phyloP scores from a whole-genome alignment of 257 asterid genomes.

The Solanum piurae region DNA sequence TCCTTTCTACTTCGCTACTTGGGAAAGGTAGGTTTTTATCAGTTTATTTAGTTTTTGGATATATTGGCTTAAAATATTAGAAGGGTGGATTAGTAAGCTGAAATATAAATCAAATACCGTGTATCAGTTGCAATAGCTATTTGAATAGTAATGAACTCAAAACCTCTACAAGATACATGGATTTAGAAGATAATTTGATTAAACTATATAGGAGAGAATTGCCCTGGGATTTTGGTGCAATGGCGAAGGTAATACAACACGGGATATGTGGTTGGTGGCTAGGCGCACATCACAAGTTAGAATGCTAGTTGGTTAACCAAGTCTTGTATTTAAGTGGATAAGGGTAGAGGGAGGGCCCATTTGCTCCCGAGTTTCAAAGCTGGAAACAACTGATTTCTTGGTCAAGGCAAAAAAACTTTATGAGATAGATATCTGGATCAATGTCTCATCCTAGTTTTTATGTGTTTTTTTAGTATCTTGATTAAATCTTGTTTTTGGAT shows the following conservation, averaged over 20 bases:
- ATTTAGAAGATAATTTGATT: background rate
- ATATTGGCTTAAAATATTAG: background rate
- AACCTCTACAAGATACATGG: background rate
- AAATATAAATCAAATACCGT: background rate
- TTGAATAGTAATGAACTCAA: background rate
- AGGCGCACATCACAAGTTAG: background rate
- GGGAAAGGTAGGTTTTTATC: conserved; percentile 67
- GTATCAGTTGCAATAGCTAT: background rate
- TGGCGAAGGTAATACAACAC: background rate
- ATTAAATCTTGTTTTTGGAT: background rate
- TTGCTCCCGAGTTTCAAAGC: background rate
- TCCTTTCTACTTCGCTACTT: conserved; percentile 76
- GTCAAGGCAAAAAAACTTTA: background rate
- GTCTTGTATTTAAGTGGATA: background rate
- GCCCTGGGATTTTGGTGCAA: background rate
- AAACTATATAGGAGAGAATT: background rate
- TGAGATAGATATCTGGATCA: background rate
- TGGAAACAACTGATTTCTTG: background rate
- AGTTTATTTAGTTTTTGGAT: background rate
- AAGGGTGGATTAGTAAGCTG: background rate
- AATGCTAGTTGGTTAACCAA: background rate
- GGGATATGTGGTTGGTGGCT: background rate
- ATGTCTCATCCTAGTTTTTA: background rate
- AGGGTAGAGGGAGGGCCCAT: background rate
- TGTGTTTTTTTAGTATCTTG: background rate